phyloP scores from a whole-genome alignment of 495 filamentous ascomycete species.

The Trichocladium uniseriatum region DNA sequence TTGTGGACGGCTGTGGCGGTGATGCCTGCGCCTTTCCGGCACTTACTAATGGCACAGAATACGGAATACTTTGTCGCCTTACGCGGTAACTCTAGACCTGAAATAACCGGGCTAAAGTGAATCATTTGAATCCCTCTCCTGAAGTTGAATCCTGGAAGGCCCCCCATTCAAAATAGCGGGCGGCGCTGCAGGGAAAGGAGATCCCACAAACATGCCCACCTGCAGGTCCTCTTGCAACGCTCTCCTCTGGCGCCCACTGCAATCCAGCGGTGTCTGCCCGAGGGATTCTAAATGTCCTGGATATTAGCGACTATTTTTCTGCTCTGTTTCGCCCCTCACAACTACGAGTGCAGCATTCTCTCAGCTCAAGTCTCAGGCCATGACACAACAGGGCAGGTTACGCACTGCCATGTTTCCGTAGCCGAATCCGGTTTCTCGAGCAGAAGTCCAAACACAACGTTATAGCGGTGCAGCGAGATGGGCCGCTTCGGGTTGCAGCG shows the following conservation, averaged over 20 bases:
- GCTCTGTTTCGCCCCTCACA: not conserved
- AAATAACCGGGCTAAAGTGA: too few species aligned
- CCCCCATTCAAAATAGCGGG: too few species aligned
- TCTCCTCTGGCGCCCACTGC: not conserved
- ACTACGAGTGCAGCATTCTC: constrained; percentile 1
- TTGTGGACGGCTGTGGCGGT: too few species aligned
- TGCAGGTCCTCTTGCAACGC: constrained; percentile 2
- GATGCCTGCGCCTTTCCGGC: too few species aligned
- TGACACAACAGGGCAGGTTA: not conserved
- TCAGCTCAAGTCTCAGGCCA: not conserved
- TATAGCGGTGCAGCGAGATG: not conserved
- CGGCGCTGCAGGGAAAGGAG: too few species aligned
- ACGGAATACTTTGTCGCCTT: too few species aligned
- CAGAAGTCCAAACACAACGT: not conserved
- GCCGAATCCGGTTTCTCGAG: not conserved
- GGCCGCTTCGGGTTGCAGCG: not conserved
- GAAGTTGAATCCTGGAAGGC: too few species aligned
- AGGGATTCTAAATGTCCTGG: not conserved
- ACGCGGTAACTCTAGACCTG: too few species aligned
- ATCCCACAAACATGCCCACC: not conserved
- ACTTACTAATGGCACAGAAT: too few species aligned
- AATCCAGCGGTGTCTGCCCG: constrained; percentile 1
- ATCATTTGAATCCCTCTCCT: too few species aligned
- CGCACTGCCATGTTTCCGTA: not conserved
- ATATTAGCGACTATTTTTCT: too few species aligned